A percentile compares a stretch with the other conserved stretches of the same genome.
Evolutionary conservation across 2,329 filamentous ascomycete genomes (phyloP).

Genomic region (Thielaviopsis cerberus): DNA sequence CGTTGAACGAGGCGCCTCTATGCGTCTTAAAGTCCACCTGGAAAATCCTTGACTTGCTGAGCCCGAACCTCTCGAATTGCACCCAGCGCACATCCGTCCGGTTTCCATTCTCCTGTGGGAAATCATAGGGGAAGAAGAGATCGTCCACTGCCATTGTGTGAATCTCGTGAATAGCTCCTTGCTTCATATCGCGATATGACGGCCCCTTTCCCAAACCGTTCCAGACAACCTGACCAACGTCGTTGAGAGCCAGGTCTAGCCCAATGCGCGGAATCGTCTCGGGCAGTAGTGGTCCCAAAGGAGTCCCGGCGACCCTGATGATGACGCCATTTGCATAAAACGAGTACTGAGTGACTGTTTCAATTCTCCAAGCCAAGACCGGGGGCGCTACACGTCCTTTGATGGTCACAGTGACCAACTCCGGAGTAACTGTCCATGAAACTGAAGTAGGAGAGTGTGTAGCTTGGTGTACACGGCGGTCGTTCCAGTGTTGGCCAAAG

Average conservation of each 20-base stretch:
- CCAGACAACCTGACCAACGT: conserved; percentile 31
- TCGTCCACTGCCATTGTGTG: conserved; percentile 26
- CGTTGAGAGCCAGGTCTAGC: conserved; percentile 33
- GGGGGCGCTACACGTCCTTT: conserved; percentile 37
- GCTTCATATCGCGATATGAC: conserved; percentile 43
- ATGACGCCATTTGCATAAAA: conserved; percentile 28
- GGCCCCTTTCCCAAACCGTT: conserved; percentile 46
- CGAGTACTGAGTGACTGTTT: conserved; percentile 31
- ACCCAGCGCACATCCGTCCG: conserved; percentile 42
- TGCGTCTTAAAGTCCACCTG: conserved; percentile 28
- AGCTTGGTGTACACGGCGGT: conserved; percentile 27
- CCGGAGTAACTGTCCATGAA: conserved; percentile 15
- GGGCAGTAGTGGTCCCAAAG: conserved; percentile 30
- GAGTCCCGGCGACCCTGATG: conserved; percentile 24
- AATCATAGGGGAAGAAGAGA: conserved; percentile 42
- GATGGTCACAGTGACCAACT: conserved; percentile 23
- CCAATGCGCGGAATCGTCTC: conserved; percentile 42
- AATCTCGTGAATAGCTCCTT: conserved; percentile 34
- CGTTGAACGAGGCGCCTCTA: conserved; percentile 36
- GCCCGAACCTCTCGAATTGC: too few species aligned
- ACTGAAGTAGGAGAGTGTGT: conserved; percentile 23
- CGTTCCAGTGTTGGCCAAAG: conserved; percentile 42
- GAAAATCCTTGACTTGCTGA: too few species aligned
- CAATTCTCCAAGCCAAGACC: conserved; percentile 40
- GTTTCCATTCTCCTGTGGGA: conserved; percentile 51